A percentile compares a stretch with the other conserved stretches of the same genome.
Evolutionary conservation across 1,139 yeast species (phyloP).

Genomic region (Zygosaccharomyces sapae): DNA sequence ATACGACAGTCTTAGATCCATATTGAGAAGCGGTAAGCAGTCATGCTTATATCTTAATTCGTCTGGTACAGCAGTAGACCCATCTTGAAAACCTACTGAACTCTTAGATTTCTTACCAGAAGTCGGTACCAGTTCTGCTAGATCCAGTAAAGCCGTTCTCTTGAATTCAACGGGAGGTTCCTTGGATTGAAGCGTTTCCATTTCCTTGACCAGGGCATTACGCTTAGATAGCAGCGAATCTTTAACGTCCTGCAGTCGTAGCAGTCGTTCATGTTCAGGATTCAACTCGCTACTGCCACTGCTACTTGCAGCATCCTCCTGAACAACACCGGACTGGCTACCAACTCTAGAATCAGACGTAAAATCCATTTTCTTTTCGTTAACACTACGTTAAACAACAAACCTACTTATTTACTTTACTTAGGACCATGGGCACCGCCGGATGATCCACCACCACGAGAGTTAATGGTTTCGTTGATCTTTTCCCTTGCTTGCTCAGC

Average conservation of each 20-base stretch:
- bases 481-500: conserved; percentile 7
- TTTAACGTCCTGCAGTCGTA: conserved; percentile 21
- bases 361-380: conserved; percentile 11
- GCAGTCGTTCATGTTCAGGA: conserved; percentile 15
- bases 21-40: conserved; percentile 28
- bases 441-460: background rate
- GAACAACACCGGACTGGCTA: background rate
- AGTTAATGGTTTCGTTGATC: conserved; percentile 2
- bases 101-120: background rate
- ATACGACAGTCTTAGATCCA: conserved; percentile 23
- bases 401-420: background rate
- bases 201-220: conserved; percentile 18
- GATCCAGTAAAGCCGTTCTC: conserved; percentile 7
- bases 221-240: conserved; percentile 19
- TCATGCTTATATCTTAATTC: conserved; percentile 24
- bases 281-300: conserved; percentile 6
- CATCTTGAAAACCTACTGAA: conserved; percentile 7
- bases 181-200: conserved; percentile 10
- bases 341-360: conserved; percentile 13
- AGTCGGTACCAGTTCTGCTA: conserved; percentile 7
- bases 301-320: background rate
- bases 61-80: conserved; percentile 8
- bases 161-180: conserved; percentile 10
- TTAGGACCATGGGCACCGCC: background rate
- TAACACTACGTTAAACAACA: background rate